phyloP scores from a whole-genome alignment of 257 asterid species.

The Solanum chilense region DNA sequence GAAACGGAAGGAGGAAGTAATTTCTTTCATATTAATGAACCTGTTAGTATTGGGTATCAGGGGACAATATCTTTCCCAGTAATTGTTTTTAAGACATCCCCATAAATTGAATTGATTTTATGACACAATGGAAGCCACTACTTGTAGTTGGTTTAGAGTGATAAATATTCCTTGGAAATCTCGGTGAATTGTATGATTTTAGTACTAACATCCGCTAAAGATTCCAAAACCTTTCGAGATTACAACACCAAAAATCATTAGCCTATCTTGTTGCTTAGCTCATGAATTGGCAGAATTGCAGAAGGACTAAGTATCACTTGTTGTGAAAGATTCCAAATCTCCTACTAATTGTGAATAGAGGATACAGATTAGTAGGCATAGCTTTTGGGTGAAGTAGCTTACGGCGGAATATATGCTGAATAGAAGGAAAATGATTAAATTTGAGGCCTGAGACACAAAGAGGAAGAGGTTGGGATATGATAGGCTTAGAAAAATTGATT shows the following conservation, averaged over 20 bases:
- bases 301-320: background rate
- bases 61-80: background rate
- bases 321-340: background rate
- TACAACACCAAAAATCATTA: background rate
- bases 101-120: background rate
- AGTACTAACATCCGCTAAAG: background rate
- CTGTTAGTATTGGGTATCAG: background rate
- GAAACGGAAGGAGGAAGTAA: too few relatives aligned
- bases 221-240: background rate
- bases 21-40: background rate
- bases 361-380: background rate
- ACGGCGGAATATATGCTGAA: constrained; percentile 35
- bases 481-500: too few relatives aligned
- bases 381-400: background rate
- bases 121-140: background rate
- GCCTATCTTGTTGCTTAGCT: background rate
- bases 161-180: background rate
- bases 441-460: constrained; percentile 18
- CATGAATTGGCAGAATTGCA: background rate
- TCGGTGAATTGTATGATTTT: background rate
- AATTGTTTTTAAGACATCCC: background rate
- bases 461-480: background rate
- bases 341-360: background rate
- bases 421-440: constrained; percentile 15
- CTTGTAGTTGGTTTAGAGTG: background rate